Conservation (phyloP, 306 rosid genomes). For the Glycine latifolia region DNA sequence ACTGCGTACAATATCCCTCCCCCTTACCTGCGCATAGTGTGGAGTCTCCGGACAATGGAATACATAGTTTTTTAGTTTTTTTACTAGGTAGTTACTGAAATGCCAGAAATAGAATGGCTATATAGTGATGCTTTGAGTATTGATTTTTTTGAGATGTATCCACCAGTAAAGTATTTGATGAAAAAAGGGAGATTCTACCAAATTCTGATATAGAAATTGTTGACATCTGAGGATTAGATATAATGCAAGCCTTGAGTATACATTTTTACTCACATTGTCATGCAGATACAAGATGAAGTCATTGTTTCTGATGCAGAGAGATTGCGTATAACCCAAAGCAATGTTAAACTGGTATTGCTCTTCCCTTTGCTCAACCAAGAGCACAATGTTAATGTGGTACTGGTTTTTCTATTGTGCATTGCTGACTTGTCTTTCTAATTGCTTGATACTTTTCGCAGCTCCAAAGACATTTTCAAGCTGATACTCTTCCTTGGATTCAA, state of each 20-base stretch:
- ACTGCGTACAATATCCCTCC: no score
- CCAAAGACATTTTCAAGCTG: conserved; percentile 96
- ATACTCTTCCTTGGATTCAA: conserved; percentile 85
- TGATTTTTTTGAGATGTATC: conserved; percentile 17
- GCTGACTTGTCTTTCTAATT: conserved; percentile 31
- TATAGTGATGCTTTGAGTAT: conserved; percentile 24
- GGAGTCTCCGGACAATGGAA: no score
- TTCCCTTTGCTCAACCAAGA: background rate
- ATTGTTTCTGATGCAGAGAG: conserved; percentile 92
- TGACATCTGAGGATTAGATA: conserved; percentile 8
- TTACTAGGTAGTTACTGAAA: conserved; percentile 24
- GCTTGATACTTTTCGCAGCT: conserved; percentile 63
- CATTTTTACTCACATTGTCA: conserved; percentile 39
- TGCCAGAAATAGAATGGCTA: background rate
- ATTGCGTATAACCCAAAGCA: conserved; percentile 90
- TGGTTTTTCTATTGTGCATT: conserved; percentile 1
- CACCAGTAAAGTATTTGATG: conserved; percentile 15
- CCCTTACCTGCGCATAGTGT: no score
- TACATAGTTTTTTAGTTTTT: no score
- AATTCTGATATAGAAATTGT: background rate
- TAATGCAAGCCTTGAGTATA: background rate
- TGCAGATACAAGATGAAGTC: conserved; percentile 98
- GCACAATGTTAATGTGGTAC: background rate
- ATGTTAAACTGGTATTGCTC: conserved; percentile 81
- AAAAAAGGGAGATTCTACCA: background rate